phyloP scores from a whole-genome alignment of 2,329 filamentous ascomycete species.

The Penicillium digitatum region DNA sequence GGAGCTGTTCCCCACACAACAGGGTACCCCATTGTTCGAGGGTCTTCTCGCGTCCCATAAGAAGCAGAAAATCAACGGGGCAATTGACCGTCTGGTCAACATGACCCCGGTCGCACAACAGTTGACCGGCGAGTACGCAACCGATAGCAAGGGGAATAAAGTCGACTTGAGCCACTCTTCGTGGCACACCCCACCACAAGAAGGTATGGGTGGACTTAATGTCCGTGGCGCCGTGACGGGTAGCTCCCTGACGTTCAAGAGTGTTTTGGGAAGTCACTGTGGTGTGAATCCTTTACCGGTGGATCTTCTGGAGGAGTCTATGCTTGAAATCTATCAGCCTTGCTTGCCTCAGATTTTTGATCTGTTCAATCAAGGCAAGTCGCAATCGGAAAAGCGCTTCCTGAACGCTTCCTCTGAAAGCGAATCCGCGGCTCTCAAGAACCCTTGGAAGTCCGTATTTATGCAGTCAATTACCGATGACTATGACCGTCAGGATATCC shows the following conservation, averaged over 20 bases:
- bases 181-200: slow-evolving; percentile 19
- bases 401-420: background rate
- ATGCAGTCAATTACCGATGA: slow-evolving; percentile 41
- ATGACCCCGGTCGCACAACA: slow-evolving; percentile 34
- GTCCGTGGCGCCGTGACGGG: slow-evolving; percentile 38
- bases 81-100: slow-evolving; percentile 27
- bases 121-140: slow-evolving; percentile 37
- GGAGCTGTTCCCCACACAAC: slow-evolving; percentile 40
- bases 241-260: slow-evolving; percentile 41
- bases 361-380: slow-evolving; percentile 35
- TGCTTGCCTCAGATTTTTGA: slow-evolving; percentile 39
- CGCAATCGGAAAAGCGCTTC: background rate
- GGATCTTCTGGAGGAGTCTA: slow-evolving; percentile 39
- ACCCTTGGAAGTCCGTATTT: slow-evolving; percentile 36
- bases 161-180: slow-evolving; percentile 19
- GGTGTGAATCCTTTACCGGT: slow-evolving; percentile 41
- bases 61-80: slow-evolving; percentile 18
- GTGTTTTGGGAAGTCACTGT: slow-evolving; percentile 39
- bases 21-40: slow-evolving; percentile 34
- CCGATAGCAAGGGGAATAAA: slow-evolving; percentile 28
- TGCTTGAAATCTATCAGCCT: slow-evolving; percentile 39
- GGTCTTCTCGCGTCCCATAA: slow-evolving; percentile 30
- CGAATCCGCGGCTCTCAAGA: slow-evolving; percentile 13
- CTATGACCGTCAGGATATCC: slow-evolving; percentile 36
- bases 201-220: slow-evolving; percentile 34